These are phyloP conservation scores for Straminergon stramineum DNA, from an alignment of 225 moss, liverwort and hornwort species.

Conservation along the genomic window DNA sequence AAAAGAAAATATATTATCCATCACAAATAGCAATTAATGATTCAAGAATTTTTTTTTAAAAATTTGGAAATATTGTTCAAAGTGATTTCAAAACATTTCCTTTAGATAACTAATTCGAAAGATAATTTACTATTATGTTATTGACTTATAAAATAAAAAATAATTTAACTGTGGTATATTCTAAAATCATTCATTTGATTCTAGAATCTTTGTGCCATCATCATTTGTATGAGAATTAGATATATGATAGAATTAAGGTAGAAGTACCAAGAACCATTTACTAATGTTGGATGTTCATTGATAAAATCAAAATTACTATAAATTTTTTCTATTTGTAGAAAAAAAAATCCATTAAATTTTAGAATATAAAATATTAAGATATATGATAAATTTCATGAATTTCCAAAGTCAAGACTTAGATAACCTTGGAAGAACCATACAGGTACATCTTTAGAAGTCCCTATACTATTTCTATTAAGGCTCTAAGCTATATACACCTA, in stretches of 20 bases:
- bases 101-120: not conserved
- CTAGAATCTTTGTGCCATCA: not conserved
- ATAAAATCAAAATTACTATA: not conserved
- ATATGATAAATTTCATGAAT: not conserved
- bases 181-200: not conserved
- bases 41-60: no score
- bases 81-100: not conserved
- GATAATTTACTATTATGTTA: not conserved
- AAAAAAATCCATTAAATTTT: not conserved
- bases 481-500: not conserved
- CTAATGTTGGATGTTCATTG: not conserved
- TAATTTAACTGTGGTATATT: not conserved
- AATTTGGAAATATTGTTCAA: not conserved
- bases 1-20: not conserved
- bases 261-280: rapidly evolving
- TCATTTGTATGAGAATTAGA: not conserved
- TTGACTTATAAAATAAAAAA: not conserved
- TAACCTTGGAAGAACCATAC: rapidly evolving
- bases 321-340: not conserved
- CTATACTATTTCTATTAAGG: not conserved
- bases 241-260: not conserved
- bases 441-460: not conserved
- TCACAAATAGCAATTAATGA: not conserved
- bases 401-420: not conserved
- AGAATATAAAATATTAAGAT: not conserved